Base-by-base conservation (phyloP, 805 yeast species). In the Ogataea allantospora region DNA sequence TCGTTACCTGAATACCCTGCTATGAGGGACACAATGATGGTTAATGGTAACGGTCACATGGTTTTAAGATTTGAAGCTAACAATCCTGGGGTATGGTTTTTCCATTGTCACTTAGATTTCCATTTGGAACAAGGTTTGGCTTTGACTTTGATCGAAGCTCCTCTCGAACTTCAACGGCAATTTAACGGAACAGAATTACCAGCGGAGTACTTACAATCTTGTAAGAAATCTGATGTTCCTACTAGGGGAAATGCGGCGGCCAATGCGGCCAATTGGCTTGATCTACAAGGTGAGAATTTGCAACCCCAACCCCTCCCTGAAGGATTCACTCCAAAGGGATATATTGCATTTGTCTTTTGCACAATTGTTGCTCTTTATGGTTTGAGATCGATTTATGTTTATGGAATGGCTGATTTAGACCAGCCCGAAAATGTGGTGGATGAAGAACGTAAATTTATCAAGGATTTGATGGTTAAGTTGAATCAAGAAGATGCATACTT, bases 1-100 rank as follows among this genome's bases (percentile, higher is more conserved):
- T 62, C 65, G 4, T 71, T 66, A 53, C 86, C 86, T 7, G 75
- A 73, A 26, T 60, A 65, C 38, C 95, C 88, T 26, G 57, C 77
- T 55, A 57, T 68, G 33, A 72, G 96, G 61, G 96, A 88, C 55
- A 83, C 91, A 0, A 78, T 78, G 14, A 67, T 73, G 47, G 77
- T 87, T 12, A 75, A 78, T 34, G 77, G 83, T 22, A 78, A 80
- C 50, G 86, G 89, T 2, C 75, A 78, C 57, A 60, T 80, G 34
- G 88, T 81, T 12, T 55, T 79, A 21, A 68, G 96, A 48, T 87
- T 87, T 60, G 73, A 67, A 51, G 88, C 96, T 9, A 78, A 83
- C 53, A 88, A 89, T 54, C 96, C 96, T 3, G 97, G 97, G 40
- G 80, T 88, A 17, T 89, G 96, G 96, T 77, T 83, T 44, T 84